Base-by-base conservation (phyloP, 2,329 filamentous ascomycete species). In the Calonectria pauciramosa region DNA sequence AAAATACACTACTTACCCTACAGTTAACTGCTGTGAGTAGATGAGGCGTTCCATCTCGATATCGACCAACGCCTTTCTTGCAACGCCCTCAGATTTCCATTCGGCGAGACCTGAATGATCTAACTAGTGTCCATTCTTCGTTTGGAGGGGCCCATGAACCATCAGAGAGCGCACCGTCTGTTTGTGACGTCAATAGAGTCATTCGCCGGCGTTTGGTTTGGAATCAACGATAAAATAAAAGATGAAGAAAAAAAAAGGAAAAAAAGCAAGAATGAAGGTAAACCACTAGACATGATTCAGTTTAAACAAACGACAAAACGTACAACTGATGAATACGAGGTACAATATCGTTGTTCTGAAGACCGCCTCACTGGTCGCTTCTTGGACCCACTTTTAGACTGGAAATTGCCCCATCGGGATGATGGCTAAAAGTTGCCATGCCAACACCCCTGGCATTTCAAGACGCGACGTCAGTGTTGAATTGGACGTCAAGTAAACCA, bases 331-430 rank as follows among this genome's bases (percentile, higher is more conserved):
- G 34, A 63, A 63, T 41, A 38, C 23, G 34, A 41, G 30, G 56
- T 30, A 30, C 20, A 63, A 32, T 38, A 38, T 60, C 14, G 41
- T 28, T 68, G 54, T 44, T 68, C 44, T 30, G 26, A 69, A 51
- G 52, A n/a, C 16, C 7, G 60, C 23, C 28, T 11, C 20, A 28
- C 30, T 14, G 28, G 16, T 23, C 11, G 18, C n/a, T n/a, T 26
- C 2, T 4, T n/a, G 14, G 18, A n/a, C 20, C 38, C 60, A 47
- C 41, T 32, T 47, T 49, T 26, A n/a, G 9, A 26, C 23, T 44
- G 23, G 18, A 63, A 32, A 34, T 52, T 47, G 49, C 36, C 38
- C 60, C 28, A 70, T 73, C 70, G 60, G 71, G 60, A 47, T 10
- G 60, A 47, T 10, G 11, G 20, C 20, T 32, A 6, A 28, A 2